These are phyloP conservation scores for Coemansia sp. DNA, from an alignment of 192 early-diverging fungal genomes.

Conservation along the genomic window DNA sequence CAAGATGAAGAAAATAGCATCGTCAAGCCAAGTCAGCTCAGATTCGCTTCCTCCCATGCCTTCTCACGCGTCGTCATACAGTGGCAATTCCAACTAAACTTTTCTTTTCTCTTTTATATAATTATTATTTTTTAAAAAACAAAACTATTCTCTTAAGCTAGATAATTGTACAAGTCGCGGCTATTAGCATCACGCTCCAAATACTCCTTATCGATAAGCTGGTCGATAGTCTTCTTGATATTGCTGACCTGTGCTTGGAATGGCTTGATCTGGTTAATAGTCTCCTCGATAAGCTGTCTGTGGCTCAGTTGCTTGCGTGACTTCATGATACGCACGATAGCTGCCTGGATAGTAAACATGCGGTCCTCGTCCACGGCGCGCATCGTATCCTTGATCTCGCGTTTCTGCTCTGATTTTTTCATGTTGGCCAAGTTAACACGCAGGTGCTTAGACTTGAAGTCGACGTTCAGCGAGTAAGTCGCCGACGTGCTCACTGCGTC, in stretches of 20 bases:
- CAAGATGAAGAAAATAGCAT: conserved; percentile 53
- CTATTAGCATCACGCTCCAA: conserved; percentile 83
- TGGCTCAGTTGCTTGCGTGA: conserved; percentile 89
- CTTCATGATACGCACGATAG: conserved; percentile 99
- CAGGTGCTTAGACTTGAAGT: conserved; percentile 85
- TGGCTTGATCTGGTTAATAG: conserved; percentile 82
- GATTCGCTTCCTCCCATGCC: conserved; percentile 44
- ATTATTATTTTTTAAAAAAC: neutral
- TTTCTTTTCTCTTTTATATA: neutral
- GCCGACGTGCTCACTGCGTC: conserved; percentile 18
- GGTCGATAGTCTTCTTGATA: conserved; percentile 97
- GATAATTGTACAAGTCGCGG: conserved; percentile 83
- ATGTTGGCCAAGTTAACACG: conserved; percentile 84
- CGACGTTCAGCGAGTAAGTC: conserved; percentile 76
- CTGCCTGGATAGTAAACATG: conserved; percentile 93
- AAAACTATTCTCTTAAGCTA: conserved; percentile 44
- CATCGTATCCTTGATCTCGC: conserved; percentile 89
- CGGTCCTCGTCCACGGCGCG: conserved; percentile 91
- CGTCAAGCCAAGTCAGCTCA: conserved; percentile 35
- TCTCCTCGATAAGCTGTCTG: conserved; percentile 81
- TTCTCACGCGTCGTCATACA: conserved; percentile 32
- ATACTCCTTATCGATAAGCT: conserved; percentile 88
- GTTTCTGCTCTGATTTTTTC: conserved; percentile 86
- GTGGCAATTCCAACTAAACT: conserved; percentile 17
- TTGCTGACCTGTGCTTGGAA: conserved; percentile 88